These are phyloP conservation scores for Fonsecaea nubica DNA, from an alignment of 2,329 filamentous ascomycete genomes.

Conservation along the genomic window DNA sequence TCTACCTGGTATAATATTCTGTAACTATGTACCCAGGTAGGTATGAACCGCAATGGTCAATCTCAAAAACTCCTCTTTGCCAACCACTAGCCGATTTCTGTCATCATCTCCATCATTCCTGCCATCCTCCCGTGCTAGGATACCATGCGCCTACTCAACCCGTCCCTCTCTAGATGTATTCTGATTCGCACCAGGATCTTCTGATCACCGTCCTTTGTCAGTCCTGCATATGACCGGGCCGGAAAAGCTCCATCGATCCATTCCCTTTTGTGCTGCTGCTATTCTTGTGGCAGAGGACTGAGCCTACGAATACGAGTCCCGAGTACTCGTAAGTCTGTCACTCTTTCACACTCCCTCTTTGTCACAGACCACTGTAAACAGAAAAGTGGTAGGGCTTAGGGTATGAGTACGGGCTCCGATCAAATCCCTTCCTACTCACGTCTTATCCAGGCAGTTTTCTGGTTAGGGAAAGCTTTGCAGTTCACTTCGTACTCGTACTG, in stretches of 20 bases:
- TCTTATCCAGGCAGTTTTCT: neutral
- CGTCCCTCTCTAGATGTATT: neutral
- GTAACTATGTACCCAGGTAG: neutral
- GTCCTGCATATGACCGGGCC: conserved; percentile 14
- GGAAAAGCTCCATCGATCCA: conserved; percentile 15
- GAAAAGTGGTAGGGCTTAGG: conserved; percentile 25
- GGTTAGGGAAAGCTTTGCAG: neutral
- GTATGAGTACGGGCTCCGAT: conserved; percentile 15
- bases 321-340: conserved; percentile 1
- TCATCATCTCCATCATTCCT: conserved; percentile 7
- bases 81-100: neutral
- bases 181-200: no score
- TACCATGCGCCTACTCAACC: conserved; percentile 9
- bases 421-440: conserved; percentile 9
- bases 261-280: conserved; percentile 5
- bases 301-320: neutral
- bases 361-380: conserved; percentile 11
- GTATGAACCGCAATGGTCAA: neutral
- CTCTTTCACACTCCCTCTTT: conserved; percentile 5
- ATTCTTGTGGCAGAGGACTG: conserved; percentile 18
- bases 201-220: conserved; percentile 12
- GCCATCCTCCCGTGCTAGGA: conserved; percentile 8
- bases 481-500: neutral
- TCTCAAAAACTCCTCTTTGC: neutral
- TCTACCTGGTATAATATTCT: neutral